Evolutionary conservation across 768 basidiomycete species (phyloP).

Genomic region (Clitopilus passeckerianus): DNA sequence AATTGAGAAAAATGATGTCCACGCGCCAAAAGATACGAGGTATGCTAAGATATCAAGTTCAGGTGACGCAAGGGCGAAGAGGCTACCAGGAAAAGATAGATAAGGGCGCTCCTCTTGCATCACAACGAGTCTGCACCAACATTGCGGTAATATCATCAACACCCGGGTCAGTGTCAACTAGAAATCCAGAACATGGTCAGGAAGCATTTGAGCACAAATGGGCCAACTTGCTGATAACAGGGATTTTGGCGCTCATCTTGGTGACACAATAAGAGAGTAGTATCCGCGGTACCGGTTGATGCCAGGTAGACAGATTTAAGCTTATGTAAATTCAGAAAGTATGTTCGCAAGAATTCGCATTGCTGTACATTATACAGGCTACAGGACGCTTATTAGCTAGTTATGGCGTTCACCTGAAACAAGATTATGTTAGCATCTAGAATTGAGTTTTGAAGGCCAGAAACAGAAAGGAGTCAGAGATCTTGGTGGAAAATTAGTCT

Average conservation of each 20-base stretch:
- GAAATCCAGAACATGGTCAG: background rate
- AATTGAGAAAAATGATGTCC: background rate
- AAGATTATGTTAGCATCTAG: too few species aligned
- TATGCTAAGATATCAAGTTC: constrained; percentile 78
- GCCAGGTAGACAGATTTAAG: background rate
- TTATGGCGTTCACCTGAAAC: background rate
- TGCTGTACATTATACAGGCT: background rate
- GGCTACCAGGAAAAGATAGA: constrained; percentile 27
- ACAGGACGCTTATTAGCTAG: background rate
- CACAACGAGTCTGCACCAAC: constrained; percentile 30
- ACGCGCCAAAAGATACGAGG: constrained; percentile 70
- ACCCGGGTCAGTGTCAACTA: constrained; percentile 86
- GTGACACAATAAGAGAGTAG: background rate
- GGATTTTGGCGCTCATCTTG: constrained; percentile 22
- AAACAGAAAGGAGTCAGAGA: constrained; percentile 50
- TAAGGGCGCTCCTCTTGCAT: background rate
- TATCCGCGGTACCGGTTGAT: background rate
- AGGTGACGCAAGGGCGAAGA: constrained; percentile 77
- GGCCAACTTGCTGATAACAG: constrained; percentile 60
- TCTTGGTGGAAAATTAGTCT: constrained; percentile 80
- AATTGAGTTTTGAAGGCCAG: background rate
- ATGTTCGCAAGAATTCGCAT: background rate
- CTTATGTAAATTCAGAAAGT: background rate
- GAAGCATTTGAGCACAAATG: background rate
- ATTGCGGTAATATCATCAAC: constrained; percentile 81